Evolutionary conservation across 192 early-diverging fungal genomes (phyloP), one percentile per base, ranked within the genome.

Genomic region (Entomortierella chlamydospora): DNA sequence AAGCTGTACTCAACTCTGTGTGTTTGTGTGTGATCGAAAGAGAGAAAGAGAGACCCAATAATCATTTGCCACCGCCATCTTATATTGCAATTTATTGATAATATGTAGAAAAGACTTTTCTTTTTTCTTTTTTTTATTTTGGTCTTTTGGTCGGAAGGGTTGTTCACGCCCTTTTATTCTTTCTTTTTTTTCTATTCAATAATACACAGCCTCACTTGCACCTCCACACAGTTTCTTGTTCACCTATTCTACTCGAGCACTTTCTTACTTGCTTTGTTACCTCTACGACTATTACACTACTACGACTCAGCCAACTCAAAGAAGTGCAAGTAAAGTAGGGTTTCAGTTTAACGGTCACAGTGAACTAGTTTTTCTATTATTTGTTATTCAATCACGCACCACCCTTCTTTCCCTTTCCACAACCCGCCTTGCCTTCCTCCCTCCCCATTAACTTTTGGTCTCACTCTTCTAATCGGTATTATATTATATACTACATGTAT

Each of bases 301-400:
- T n/a, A n/a, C n/a, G n/a, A n/a, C n/a, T n/a, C n/a, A n/a, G n/a
- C n/a, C n/a, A n/a, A n/a, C n/a, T n/a, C n/a, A n/a, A n/a, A n/a
- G n/a, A 41, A 41, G 39, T 41, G 7, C 39, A 9, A 13, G 39
- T 41, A 25, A 1, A 52, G 53, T 20, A 28, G 15, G 26, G 41
- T 67, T 57, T 56, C 64, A 66, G 18, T 58, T 68, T 47, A 58
- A 59, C 66, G 56, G 66, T 68, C 66, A 68, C 66, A 37, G 56
- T 31, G 45, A 62, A 37, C 20, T 58, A 20, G 23, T 28, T 37
- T 33, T 39, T 41, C 18, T 50, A 52, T 22, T 50, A 22, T 31
- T 68, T 45, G 29, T 49, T 57, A 49, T 67, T 57, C 57, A 59
- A 17, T 68, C 20, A 11, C 15, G 4, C 15, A 17, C 15, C 15